Evolutionary conservation across 257 asterid species (phyloP).

Genomic region (Dorcoceras hygrometricum): DNA sequence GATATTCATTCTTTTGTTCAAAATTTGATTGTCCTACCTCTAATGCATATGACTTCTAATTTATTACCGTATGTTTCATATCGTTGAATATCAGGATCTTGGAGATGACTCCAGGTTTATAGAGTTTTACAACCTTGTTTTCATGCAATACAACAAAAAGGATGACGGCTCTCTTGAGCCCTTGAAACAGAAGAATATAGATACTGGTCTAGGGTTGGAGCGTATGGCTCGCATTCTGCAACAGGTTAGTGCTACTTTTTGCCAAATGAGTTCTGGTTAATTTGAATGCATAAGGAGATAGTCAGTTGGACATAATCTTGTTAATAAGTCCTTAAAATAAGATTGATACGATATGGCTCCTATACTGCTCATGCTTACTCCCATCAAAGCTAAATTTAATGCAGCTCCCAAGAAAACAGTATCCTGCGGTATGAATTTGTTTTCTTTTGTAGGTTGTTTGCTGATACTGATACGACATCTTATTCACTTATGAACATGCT

Average conservation of each 20-base stretch:
- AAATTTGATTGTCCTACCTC: neutral
- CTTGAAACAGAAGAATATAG: conserved; percentile 88
- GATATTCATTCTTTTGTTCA: conserved; percentile 2
- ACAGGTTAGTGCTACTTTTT: conserved; percentile 36
- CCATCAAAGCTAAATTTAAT: neutral
- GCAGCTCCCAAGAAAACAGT: neutral
- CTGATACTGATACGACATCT: neutral
- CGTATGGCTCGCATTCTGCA: conserved; percentile 97
- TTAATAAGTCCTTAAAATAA: neutral
- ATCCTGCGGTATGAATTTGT: neutral
- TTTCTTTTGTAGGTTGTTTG: neutral
- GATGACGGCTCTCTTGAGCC: conserved; percentile 98
- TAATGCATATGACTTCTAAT: neutral
- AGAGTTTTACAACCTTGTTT: conserved; percentile 96
- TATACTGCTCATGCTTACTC: neutral
- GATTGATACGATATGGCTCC: neutral
- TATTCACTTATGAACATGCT: conserved; percentile 9
- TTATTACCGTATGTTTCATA: conserved; percentile 12
- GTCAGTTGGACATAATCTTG: neutral
- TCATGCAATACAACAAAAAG: conserved; percentile 86
- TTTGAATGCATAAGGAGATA: neutral
- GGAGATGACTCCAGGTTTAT: conserved; percentile 92
- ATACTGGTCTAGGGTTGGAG: conserved; percentile 95
- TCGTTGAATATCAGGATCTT: conserved; percentile 62
- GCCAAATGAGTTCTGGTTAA: neutral